Evolutionary conservation across 2,329 filamentous ascomycete species (phyloP).

Genomic region (Phaeosphaeriaceae sp.): DNA sequence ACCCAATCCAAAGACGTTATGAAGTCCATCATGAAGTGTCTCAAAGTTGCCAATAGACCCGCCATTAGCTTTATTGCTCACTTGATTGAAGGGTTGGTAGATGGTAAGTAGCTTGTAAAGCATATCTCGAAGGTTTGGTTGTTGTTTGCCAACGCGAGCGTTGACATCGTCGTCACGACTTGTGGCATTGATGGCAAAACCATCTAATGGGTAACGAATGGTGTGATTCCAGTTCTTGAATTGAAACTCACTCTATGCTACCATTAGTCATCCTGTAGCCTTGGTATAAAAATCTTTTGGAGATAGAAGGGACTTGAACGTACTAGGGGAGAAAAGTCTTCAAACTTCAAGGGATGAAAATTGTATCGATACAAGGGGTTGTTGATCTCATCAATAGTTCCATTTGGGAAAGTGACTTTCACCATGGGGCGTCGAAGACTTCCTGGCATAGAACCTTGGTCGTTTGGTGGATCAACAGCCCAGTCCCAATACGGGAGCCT

Average conservation of each 20-base stretch:
- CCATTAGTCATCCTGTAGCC: not conserved
- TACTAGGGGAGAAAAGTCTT: slow-evolving; percentile 37
- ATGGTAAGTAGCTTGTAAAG: slow-evolving; percentile 42
- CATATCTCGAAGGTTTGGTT: slow-evolving; percentile 39
- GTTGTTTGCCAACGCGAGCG: slow-evolving; percentile 29
- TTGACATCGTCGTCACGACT: slow-evolving; percentile 39
- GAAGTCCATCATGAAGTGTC: slow-evolving; percentile 40
- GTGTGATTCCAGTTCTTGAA: slow-evolving; percentile 45
- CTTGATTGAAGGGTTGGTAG: slow-evolving; percentile 40
- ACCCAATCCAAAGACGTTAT: slow-evolving; percentile 52
- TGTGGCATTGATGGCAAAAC: slow-evolving; percentile 29
- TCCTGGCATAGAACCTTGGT: slow-evolving; percentile 33
- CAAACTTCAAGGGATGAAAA: slow-evolving; percentile 38
- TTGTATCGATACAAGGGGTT: slow-evolving; percentile 40
- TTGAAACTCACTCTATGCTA: slow-evolving; percentile 30
- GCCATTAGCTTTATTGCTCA: slow-evolving; percentile 40
- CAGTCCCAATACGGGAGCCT: slow-evolving; percentile 47
- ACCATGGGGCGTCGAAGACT: slow-evolving; percentile 26
- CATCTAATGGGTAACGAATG: slow-evolving; percentile 33
- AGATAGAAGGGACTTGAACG: not conserved
- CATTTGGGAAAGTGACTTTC: slow-evolving; percentile 36
- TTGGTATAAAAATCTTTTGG: no score
- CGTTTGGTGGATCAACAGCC: slow-evolving; percentile 33
- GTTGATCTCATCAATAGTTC: slow-evolving; percentile 27
- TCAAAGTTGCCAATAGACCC: slow-evolving; percentile 42